Evolutionary conservation across 2,329 filamentous ascomycete genomes (phyloP).

Genomic region (Dothistroma pini): DNA sequence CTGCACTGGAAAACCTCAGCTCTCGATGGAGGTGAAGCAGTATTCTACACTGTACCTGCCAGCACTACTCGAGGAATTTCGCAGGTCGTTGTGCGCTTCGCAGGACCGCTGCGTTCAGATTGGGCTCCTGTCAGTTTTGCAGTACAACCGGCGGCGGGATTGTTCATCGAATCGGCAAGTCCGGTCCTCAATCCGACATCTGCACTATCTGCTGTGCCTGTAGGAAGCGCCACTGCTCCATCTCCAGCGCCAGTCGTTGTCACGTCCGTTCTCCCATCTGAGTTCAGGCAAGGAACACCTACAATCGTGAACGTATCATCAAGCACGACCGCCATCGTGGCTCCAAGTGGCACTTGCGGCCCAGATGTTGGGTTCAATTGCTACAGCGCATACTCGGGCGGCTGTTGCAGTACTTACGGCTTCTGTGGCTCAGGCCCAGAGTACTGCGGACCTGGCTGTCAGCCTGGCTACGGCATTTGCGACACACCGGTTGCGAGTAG

Average conservation of each 20-base stretch:
- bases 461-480: constrained; percentile 1
- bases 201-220: constrained; percentile 7
- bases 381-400: constrained; percentile 7
- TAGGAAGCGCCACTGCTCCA: constrained; percentile 12
- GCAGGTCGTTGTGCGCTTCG: constrained; percentile 30
- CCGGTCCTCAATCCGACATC: neutral
- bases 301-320: neutral
- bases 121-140: constrained; percentile 31
- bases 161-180: constrained; percentile 18
- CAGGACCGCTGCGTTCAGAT: constrained; percentile 25
- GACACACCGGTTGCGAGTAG: neutral
- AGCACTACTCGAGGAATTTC: constrained; percentile 24
- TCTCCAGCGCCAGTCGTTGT: neutral
- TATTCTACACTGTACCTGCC: constrained; percentile 33
- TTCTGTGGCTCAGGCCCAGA: constrained; percentile 5
- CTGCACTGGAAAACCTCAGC: constrained; percentile 34
- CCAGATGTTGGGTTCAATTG: constrained; percentile 6
- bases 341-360: constrained; percentile 9
- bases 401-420: constrained; percentile 11
- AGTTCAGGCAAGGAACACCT: neutral
- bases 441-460: constrained; percentile 11
- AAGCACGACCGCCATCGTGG: neutral
- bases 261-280: neutral
- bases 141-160: constrained; percentile 17
- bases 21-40: constrained; percentile 32